A percentile compares a stretch with the other conserved stretches of the same genome.
phyloP scores from a whole-genome alignment of 2,329 filamentous ascomycete species.

The Aspergillus flavus region DNA sequence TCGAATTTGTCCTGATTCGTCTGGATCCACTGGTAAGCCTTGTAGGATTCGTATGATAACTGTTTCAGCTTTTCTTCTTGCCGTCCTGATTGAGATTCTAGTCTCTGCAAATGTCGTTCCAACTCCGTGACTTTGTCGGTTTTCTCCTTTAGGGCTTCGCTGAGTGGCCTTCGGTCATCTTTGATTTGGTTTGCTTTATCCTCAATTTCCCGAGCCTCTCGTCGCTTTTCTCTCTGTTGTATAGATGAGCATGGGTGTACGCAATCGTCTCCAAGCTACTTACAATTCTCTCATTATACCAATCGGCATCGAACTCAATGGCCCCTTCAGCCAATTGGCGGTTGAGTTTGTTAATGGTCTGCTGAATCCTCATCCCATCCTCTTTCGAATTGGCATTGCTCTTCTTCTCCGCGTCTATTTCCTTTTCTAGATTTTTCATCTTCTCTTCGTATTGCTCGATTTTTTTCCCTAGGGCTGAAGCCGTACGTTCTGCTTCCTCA shows the following conservation, averaged over 20 bases:
- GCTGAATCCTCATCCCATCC: conserved; percentile 54
- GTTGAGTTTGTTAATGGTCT: conserved; percentile 65
- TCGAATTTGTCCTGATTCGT: conserved; percentile 70
- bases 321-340: conserved; percentile 64
- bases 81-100: conserved; percentile 76
- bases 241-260: conserved; percentile 27
- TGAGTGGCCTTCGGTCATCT: conserved; percentile 32
- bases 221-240: conserved; percentile 59
- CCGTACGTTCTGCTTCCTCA: conserved; percentile 55
- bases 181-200: conserved; percentile 47
- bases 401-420: conserved; percentile 56
- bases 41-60: conserved; percentile 64
- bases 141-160: conserved; percentile 40
- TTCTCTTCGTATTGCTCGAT: conserved; percentile 43
- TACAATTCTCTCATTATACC: conserved; percentile 74
- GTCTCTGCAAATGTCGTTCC: conserved; percentile 55
- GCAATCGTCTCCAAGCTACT: conserved; percentile 34
- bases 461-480: conserved; percentile 43
- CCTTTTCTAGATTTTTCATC: conserved; percentile 39
- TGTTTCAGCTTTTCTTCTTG: conserved; percentile 67
- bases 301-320: conserved; percentile 67
- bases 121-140: conserved; percentile 43
- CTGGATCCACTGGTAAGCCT: conserved; percentile 81
- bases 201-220: conserved; percentile 38
- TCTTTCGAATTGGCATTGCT: conserved; percentile 54